These are phyloP conservation scores for Suzukiozyma palmioleophila DNA, from an alignment of 1,139 yeast genomes.

Conservation along the genomic window DNA sequence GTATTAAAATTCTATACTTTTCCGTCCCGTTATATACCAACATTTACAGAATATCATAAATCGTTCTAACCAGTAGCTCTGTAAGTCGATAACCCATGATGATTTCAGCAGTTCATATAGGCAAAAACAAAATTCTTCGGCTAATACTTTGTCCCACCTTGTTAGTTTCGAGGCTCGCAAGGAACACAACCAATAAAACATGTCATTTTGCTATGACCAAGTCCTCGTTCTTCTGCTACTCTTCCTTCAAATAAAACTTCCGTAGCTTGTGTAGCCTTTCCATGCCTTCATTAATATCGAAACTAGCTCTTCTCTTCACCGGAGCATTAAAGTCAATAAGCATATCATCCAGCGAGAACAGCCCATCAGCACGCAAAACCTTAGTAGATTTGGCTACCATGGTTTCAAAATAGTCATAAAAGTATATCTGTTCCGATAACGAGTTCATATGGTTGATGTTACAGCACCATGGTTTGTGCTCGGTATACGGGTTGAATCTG, in stretches of 20 bases:
- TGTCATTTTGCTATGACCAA: too few relatives aligned
- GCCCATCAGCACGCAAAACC: constrained; percentile 25
- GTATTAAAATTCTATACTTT: neutral
- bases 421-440: constrained; percentile 7
- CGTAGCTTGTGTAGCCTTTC: constrained; percentile 32
- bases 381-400: constrained; percentile 18
- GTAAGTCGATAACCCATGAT: too few relatives aligned
- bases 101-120: too few relatives aligned
- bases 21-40: neutral
- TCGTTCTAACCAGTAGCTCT: too few relatives aligned
- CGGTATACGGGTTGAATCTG: constrained; percentile 19
- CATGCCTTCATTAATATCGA: constrained; percentile 31
- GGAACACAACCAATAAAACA: too few relatives aligned
- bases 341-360: constrained; percentile 17
- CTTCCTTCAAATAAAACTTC: constrained; percentile 27
- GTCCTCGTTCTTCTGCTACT: too few relatives aligned
- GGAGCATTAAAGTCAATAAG: constrained; percentile 11
- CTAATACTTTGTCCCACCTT: too few relatives aligned
- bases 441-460: constrained; percentile 9
- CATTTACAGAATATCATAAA: too few relatives aligned
- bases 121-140: too few relatives aligned
- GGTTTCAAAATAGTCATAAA: constrained; percentile 21
- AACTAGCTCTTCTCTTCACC: neutral
- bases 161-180: too few relatives aligned
- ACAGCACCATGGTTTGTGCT: constrained; percentile 40